Evolutionary conservation across 768 basidiomycete genomes (phyloP).

Genomic region (Kwoniella sp.): DNA sequence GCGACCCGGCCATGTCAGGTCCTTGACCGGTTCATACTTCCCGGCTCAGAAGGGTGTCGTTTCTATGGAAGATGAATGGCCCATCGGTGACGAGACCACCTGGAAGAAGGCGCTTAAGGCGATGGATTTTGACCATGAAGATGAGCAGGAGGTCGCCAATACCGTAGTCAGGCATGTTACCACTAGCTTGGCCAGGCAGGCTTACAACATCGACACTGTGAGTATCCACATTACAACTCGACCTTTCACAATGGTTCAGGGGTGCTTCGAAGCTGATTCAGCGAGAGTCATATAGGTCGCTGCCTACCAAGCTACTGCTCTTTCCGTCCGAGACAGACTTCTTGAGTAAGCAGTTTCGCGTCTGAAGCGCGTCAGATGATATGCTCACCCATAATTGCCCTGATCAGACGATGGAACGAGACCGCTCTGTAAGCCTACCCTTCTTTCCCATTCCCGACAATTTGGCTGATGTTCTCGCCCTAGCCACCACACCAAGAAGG

Average conservation of each 20-base stretch:
- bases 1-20: slow-evolving; percentile 45
- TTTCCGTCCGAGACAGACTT: slow-evolving; percentile 84
- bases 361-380: background rate
- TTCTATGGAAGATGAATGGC: slow-evolving; percentile 47
- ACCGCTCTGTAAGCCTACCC: slow-evolving; percentile 63
- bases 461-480: slow-evolving; percentile 9
- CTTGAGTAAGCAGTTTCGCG: slow-evolving; percentile 61
- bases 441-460: background rate
- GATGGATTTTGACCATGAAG: slow-evolving; percentile 42
- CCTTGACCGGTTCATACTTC: slow-evolving; percentile 53
- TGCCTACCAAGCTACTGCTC: slow-evolving; percentile 87
- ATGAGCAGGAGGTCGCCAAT: slow-evolving; percentile 46
- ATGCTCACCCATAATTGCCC: background rate
- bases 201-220: slow-evolving; percentile 74
- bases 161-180: slow-evolving; percentile 52
- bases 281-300: slow-evolving; percentile 61
- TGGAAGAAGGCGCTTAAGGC: slow-evolving; percentile 55
- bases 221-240: slow-evolving; percentile 1
- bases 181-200: slow-evolving; percentile 81
- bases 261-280: background rate
- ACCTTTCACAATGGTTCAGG: no score
- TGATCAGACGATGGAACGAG: slow-evolving; percentile 63
- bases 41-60: slow-evolving; percentile 43
- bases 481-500: slow-evolving; percentile 53
- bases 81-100: slow-evolving; percentile 55